These are phyloP conservation scores for Polychaeton citri DNA, from an alignment of 2,329 filamentous ascomycete species.

Conservation along the genomic window DNA sequence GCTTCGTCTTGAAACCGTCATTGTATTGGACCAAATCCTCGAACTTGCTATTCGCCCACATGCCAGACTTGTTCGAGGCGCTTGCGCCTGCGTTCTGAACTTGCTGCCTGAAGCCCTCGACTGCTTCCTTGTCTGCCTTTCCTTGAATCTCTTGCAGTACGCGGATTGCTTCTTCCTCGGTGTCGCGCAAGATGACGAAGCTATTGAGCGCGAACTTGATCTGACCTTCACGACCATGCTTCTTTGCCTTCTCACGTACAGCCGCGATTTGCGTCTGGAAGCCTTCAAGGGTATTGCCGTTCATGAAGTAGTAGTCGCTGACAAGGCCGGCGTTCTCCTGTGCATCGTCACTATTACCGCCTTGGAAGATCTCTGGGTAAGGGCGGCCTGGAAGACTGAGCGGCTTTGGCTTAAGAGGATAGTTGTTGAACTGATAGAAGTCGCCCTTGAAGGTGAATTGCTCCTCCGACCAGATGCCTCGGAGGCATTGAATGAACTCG, in stretches of 20 bases:
- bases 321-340: conserved; percentile 36
- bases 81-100: conserved; percentile 38
- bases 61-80: conserved; percentile 35
- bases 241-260: conserved; percentile 33
- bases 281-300: conserved; percentile 41
- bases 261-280: conserved; percentile 38
- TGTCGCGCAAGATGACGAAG: conserved; percentile 38
- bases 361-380: conserved; percentile 41
- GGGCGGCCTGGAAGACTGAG: conserved; percentile 30
- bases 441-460: conserved; percentile 37
- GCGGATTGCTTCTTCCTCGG: conserved; percentile 36
- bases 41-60: conserved; percentile 41
- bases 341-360: conserved; percentile 39
- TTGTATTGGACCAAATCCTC: conserved; percentile 43
- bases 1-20: conserved; percentile 42
- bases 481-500: conserved; percentile 39
- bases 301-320: conserved; percentile 43
- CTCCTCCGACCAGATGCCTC: conserved; percentile 40
- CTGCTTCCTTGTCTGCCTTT: conserved; percentile 38
- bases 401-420: conserved; percentile 37
- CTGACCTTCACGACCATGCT: conserved; percentile 30
- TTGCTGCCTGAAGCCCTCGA: conserved; percentile 35
- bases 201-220: conserved; percentile 39
- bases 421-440: conserved; percentile 41
- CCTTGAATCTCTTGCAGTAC: conserved; percentile 40